These are phyloP conservation scores for Pelargonium cotyledonis DNA, from an alignment of 441 rosid species.

Conservation along the genomic window DNA sequence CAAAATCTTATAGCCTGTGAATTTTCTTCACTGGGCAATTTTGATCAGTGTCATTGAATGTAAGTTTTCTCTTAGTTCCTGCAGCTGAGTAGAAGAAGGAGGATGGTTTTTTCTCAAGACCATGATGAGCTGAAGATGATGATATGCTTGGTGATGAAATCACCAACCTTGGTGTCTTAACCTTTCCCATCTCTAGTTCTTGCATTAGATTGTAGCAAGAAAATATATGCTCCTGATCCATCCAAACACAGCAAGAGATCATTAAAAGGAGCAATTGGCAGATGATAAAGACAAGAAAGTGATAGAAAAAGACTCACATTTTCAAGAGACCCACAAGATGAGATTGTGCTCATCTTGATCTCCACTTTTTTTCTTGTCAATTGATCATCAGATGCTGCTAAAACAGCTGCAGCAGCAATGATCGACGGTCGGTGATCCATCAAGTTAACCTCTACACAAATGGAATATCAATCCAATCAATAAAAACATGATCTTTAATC, in stretches of 20 bases:
- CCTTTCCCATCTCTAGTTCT: conserved; percentile 43
- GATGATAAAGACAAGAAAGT: neutral
- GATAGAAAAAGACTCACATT: conserved; percentile 37
- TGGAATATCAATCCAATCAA: neutral
- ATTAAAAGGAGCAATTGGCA: neutral
- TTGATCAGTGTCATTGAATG: conserved; percentile 43
- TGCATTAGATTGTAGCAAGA: conserved; percentile 52
- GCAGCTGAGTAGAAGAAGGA: conserved; percentile 25
- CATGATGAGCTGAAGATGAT: conserved; percentile 23
- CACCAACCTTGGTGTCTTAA: conserved; percentile 39
- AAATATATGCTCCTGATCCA: conserved; percentile 56
- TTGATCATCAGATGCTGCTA: conserved; percentile 44
- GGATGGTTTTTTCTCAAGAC: conserved; percentile 22
- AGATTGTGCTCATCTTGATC: conserved; percentile 38
- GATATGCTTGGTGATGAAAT: conserved; percentile 27
- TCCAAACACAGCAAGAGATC: neutral
- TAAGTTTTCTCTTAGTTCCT: conserved; percentile 51
- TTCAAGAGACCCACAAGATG: conserved; percentile 46
- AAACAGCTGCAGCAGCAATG: conserved; percentile 64
- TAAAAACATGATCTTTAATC: neutral
- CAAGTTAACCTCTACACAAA: conserved; percentile 46
- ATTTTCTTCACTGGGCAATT: conserved; percentile 38
- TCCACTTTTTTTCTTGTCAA: conserved; percentile 50
- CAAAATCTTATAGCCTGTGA: conserved; percentile 13
- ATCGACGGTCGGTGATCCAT: conserved; percentile 58